Conservation (phyloP, 2,329 filamentous ascomycete species). For the Alternaria incomplexa region DNA sequence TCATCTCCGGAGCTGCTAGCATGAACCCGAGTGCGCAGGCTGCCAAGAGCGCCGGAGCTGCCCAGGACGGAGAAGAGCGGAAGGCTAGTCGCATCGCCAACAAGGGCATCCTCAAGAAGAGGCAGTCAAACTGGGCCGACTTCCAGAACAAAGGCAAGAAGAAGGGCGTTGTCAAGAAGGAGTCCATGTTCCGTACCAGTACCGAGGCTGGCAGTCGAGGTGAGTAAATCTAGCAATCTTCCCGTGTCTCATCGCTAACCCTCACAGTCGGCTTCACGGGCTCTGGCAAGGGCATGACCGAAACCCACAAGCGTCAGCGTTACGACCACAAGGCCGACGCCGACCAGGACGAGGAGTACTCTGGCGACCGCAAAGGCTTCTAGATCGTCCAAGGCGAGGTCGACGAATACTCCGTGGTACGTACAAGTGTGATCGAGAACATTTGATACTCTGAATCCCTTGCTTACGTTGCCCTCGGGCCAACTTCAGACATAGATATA, state of each 20-base stretch:
- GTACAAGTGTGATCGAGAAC: not conserved
- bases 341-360: conserved; percentile 31
- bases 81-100: conserved; percentile 81
- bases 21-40: conserved; percentile 70
- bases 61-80: conserved; percentile 67
- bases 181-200: conserved; percentile 96
- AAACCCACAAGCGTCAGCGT: conserved; percentile 80
- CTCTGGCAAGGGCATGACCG: conserved; percentile 94
- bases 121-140: conserved; percentile 93
- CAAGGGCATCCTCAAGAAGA: conserved; percentile 86
- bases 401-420: conserved; percentile 6
- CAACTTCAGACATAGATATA: conserved; percentile 19
- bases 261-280: conserved; percentile 88
- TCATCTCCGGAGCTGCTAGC: conserved; percentile 71
- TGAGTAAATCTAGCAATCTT: conserved; percentile 50
- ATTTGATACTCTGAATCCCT: conserved; percentile 13
- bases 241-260: conserved; percentile 25
- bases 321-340: conserved; percentile 70
- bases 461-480: conserved; percentile 28
- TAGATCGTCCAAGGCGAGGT: not conserved
- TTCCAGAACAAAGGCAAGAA: conserved; percentile 77
- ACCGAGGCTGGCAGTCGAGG: conserved; percentile 86
- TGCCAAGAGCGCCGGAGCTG: conserved; percentile 68
- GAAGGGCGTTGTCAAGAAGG: conserved; percentile 76
- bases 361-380: conserved; percentile 11